A percentile compares a stretch with the other conserved stretches of the same genome.
Conservation (phyloP, 192 early-diverging fungal genomes). For the Coemansia sp. region DNA sequence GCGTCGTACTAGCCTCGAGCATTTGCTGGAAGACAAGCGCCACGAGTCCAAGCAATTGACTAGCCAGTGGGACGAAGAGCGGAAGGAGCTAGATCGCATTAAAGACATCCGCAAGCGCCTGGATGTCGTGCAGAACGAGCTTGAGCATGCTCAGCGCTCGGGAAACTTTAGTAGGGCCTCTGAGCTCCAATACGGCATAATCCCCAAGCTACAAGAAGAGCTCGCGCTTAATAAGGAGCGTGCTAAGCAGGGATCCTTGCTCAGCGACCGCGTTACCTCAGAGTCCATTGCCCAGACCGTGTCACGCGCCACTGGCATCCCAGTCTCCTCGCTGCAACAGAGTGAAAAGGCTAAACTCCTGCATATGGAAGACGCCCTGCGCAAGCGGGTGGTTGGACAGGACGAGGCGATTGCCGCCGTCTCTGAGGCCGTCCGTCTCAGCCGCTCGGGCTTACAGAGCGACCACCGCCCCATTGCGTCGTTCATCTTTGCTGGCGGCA, state of each 20-base stretch:
- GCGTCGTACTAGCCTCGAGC: conserved; percentile 60
- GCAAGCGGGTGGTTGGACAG: conserved; percentile 71
- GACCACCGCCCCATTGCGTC: conserved; percentile 71
- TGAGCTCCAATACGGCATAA: conserved; percentile 76
- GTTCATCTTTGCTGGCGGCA: conserved; percentile 82
- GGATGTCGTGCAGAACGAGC: conserved; percentile 72
- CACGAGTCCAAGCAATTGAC: conserved; percentile 60
- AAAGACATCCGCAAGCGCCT: conserved; percentile 68
- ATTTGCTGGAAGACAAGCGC: conserved; percentile 60
- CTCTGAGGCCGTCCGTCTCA: conserved; percentile 72
- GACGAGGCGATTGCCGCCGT: conserved; percentile 67
- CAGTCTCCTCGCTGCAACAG: conserved; percentile 68
- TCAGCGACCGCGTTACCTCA: conserved; percentile 79
- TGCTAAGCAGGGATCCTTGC: conserved; percentile 54
- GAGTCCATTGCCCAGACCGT: conserved; percentile 78
- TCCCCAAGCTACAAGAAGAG: conserved; percentile 70
- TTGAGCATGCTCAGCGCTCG: conserved; percentile 69
- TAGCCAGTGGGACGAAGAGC: conserved; percentile 66
- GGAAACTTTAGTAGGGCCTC: conserved; percentile 74
- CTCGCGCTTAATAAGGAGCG: conserved; percentile 58
- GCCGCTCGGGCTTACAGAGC: conserved; percentile 74
- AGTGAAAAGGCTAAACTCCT: conserved; percentile 72
- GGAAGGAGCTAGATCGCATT: conserved; percentile 66
- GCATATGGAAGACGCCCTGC: conserved; percentile 65
- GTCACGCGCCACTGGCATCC: conserved; percentile 75